These are phyloP conservation scores for Vigna unguiculata DNA, from an alignment of 306 rosid species.

Conservation along the genomic window DNA sequence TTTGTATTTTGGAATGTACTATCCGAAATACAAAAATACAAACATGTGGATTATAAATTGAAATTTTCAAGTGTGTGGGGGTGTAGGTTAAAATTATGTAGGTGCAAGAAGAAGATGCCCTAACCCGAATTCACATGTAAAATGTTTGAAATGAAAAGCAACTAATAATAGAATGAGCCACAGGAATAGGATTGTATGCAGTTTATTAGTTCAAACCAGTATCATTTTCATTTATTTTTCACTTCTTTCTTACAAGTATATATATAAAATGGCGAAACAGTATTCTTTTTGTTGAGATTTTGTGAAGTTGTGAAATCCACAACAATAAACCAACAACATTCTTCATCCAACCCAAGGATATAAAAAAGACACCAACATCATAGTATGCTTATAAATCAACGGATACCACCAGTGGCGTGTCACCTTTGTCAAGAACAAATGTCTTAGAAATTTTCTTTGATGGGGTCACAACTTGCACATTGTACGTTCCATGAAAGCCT, in stretches of 20 bases:
- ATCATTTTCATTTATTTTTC: constrained; percentile 15
- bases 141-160: background rate
- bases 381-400: constrained; percentile 55
- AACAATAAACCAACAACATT: constrained; percentile 33
- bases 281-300: background rate
- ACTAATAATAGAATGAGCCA: background rate
- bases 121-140: background rate
- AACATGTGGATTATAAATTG: too few relatives aligned
- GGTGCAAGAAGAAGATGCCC: too few relatives aligned
- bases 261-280: background rate
- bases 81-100: too few relatives aligned
- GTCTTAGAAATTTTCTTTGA: constrained; percentile 69
- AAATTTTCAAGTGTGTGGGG: too few relatives aligned
- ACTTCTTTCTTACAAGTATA: background rate
- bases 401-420: constrained; percentile 59
- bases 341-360: constrained; percentile 14
- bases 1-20: too few relatives aligned
- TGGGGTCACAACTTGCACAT: constrained; percentile 56
- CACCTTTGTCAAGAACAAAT: constrained; percentile 80
- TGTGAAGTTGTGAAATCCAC: constrained; percentile 10
- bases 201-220: background rate
- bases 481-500: constrained; percentile 87
- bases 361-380: constrained; percentile 1
- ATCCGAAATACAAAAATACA: too few relatives aligned
- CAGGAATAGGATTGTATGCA: background rate